Evolutionary conservation across 2,329 filamentous ascomycete genomes (phyloP).

Genomic region (Boeremia lycopersici): DNA sequence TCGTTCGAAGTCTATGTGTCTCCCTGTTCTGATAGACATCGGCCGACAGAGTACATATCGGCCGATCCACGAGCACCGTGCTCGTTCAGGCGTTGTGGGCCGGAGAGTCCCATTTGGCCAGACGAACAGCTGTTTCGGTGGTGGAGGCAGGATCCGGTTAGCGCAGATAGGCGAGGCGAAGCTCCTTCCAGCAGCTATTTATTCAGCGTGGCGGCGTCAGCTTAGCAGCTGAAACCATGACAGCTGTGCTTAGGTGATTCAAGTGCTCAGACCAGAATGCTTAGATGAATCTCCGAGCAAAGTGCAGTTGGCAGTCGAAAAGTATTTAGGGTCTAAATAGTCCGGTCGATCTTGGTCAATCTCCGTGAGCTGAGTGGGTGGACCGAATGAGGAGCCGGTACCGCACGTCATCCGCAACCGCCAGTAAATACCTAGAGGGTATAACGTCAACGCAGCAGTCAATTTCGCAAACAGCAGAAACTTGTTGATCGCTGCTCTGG

Average conservation of each 20-base stretch:
- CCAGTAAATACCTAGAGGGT: slow-evolving; percentile 1
- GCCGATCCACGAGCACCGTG: slow-evolving; percentile 8
- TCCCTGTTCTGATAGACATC: slow-evolving; percentile 1
- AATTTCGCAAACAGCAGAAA: slow-evolving; percentile 22
- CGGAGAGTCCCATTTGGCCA: slow-evolving; percentile 2
- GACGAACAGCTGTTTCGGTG: slow-evolving; percentile 6
- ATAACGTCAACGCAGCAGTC: slow-evolving; percentile 14
- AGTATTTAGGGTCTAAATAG: slow-evolving; percentile 9
- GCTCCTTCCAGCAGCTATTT: slow-evolving; percentile 13
- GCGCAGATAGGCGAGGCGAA: slow-evolving; percentile 1
- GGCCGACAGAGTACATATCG: neutral
- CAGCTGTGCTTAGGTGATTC: slow-evolving; percentile 12
- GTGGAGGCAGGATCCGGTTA: slow-evolving; percentile 7
- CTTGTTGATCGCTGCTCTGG: slow-evolving; percentile 10
- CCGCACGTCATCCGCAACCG: slow-evolving; percentile 15
- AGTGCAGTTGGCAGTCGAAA: neutral
- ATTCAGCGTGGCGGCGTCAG: slow-evolving; percentile 23
- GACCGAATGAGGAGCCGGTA: slow-evolving; percentile 26
- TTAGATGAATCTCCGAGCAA: neutral
- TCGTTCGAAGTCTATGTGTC: neutral
- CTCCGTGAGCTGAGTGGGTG: neutral
- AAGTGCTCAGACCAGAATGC: slow-evolving; percentile 4
- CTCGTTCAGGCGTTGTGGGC: slow-evolving; percentile 4
- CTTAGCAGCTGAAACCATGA: slow-evolving; percentile 14
- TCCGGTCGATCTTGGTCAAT: slow-evolving; percentile 9